Percentiles rank a stretch among this genome's conserved stretches.
Evolutionary conservation across 2,329 filamentous ascomycete genomes (phyloP).

Genomic region (Botrytis medusae): DNA sequence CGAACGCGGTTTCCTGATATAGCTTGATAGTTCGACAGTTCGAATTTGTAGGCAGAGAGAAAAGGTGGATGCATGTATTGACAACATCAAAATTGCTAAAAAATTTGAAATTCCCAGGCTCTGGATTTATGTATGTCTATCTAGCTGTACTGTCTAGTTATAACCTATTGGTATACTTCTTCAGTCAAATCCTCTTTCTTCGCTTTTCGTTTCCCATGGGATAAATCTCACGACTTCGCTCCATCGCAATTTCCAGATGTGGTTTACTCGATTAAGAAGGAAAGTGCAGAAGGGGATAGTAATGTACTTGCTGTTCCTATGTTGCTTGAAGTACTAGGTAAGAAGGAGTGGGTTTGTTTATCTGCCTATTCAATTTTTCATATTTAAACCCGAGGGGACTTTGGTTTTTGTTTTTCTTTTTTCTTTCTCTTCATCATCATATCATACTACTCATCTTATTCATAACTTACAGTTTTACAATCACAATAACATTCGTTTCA

Average conservation of each 20-base stretch:
- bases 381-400: neutral
- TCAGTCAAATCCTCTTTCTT: neutral
- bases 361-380: neutral
- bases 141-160: neutral
- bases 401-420: neutral
- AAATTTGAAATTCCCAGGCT: fast-evolving
- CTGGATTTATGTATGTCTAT: neutral
- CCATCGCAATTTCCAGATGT: neutral
- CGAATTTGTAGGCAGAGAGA: neutral
- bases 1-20: neutral
- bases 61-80: neutral
- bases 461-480: neutral
- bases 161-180: neutral
- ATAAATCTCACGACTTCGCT: neutral
- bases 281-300: neutral
- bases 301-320: neutral
- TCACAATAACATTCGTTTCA: neutral
- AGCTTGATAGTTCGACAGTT: neutral
- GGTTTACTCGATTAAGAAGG: neutral
- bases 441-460: neutral
- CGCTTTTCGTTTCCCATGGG: neutral
- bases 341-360: neutral
- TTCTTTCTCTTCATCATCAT: neutral
- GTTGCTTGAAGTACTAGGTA: neutral
- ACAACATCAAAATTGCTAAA: neutral